phyloP scores from a whole-genome alignment of 202 grass and related monocot species.

The Musa balbisiana region DNA sequence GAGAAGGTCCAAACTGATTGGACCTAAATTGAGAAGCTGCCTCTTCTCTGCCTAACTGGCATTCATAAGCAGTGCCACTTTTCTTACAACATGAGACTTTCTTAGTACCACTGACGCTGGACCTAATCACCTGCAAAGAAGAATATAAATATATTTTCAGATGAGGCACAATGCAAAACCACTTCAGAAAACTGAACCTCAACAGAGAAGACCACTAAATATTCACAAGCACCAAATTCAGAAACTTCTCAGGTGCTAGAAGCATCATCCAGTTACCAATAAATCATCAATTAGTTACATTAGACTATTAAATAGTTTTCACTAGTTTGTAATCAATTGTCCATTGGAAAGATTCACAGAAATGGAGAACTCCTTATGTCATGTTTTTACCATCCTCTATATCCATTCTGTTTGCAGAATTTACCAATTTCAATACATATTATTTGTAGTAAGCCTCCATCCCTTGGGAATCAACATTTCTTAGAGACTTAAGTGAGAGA shows the following conservation, averaged over 20 bases:
- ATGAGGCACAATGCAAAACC: slow-evolving; percentile 8
- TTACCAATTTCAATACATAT: not conserved
- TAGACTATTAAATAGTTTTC: not conserved
- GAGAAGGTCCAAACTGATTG: slow-evolving; percentile 17
- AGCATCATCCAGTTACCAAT: too few species aligned
- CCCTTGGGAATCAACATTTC: not conserved
- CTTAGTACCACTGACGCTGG: slow-evolving; percentile 39
- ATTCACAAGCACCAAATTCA: not conserved
- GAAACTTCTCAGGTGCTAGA: too few species aligned
- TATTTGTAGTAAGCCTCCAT: not conserved
- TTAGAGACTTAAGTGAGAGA: not conserved
- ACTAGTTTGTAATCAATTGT: not conserved
- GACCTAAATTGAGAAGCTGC: slow-evolving; percentile 6
- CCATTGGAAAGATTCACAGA: not conserved
- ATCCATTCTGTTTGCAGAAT: not conserved
- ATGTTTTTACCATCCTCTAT: not conserved
- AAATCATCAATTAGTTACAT: not conserved
- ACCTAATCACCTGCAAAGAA: slow-evolving; percentile 63
- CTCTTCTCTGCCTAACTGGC: slow-evolving; percentile 33
- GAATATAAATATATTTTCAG: slow-evolving; percentile 8
- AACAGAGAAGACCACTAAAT: slow-evolving; percentile 3
- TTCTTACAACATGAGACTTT: slow-evolving; percentile 36
- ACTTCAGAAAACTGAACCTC: slow-evolving; percentile 12
- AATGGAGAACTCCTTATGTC: not conserved
- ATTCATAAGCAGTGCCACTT: slow-evolving; percentile 32